Evolutionary conservation across 805 yeast species (phyloP), one percentile per base, ranked within the genome.

Genomic region (Lachancea nothofagi): DNA sequence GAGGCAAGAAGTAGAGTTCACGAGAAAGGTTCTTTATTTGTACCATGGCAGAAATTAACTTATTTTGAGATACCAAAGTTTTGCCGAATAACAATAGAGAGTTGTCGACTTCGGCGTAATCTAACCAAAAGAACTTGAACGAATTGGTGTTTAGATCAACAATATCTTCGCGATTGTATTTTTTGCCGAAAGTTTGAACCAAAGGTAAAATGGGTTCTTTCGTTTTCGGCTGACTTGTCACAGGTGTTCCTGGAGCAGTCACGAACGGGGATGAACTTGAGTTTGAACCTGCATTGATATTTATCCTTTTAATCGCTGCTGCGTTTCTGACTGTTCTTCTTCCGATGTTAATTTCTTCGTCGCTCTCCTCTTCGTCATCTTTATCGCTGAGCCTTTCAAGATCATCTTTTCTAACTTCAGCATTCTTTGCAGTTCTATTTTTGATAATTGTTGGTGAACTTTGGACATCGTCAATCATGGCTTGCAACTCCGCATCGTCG

Each of bases 81-180:
- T 88, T 87, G 39, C 98, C 98, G 59, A 83, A 90, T 7, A 93
- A 67, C 14, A 85, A 59, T 35, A 93, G 63, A 0, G 78, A 64
- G 49, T 73, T 73, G 43, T 80, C 84, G 9, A 82, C 77, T 57
- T 90, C 97, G 18, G 83, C 71, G 59, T 79, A 88, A 61, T 93
- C 98, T 22, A 84, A 64, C 97, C 97, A 93, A 60, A 74, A 93
- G 80, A 90, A 78, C 51, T 76, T 75, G 56, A 88, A 73, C 1
- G 70, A 49, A 31, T 72, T 74, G 3, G 68, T 60, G n/a, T 62
- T 61, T 7, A 69, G 63, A 24, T 62, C 60, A 12, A 67, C 64
- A 17, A 70, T 59, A 30, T 51, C 49, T 4, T 53, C 55, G 23
- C 51, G 49, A 5, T 43, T 34, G 34, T 42, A 61, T 32, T 49